Evolutionary conservation across 768 basidiomycete species (phyloP).

Genomic region (Lactifluus rugatus): DNA sequence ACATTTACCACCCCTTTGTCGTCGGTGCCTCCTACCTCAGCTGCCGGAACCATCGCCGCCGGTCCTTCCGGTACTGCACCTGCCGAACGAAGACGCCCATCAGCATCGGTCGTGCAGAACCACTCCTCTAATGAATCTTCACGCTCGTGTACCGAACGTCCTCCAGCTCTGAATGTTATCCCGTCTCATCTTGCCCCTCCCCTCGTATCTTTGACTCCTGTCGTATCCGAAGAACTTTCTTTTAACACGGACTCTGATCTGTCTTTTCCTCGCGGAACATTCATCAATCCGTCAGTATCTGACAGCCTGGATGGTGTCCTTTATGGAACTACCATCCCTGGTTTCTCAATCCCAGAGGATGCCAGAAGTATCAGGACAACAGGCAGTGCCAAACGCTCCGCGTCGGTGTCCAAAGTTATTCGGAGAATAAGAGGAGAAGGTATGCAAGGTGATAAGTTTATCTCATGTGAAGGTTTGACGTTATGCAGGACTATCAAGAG

Average conservation of each 20-base stretch:
- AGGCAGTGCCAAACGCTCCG: conserved; percentile 59
- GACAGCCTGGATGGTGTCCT: conserved; percentile 48
- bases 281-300: conserved; percentile 41
- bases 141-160: conserved; percentile 45
- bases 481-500: conserved; percentile 65
- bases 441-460: conserved; percentile 23
- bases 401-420: conserved; percentile 87
- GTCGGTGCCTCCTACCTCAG: conserved; percentile 35
- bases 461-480: background rate
- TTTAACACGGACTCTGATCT: conserved; percentile 57
- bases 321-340: conserved; percentile 75
- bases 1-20: conserved; percentile 61
- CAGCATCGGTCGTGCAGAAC: conserved; percentile 35
- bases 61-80: conserved; percentile 25
- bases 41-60: conserved; percentile 23
- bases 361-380: conserved; percentile 76
- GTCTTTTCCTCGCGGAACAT: conserved; percentile 42
- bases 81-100: conserved; percentile 52
- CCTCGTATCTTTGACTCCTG: conserved; percentile 76
- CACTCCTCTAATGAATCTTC: conserved; percentile 40
- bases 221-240: conserved; percentile 67
- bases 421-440: conserved; percentile 87
- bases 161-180: conserved; percentile 45
- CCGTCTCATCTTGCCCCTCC: conserved; percentile 62
- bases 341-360: conserved; percentile 88